phyloP scores from a whole-genome alignment of 352 stramenopile genomes.

The Phytophthora foliorum region DNA sequence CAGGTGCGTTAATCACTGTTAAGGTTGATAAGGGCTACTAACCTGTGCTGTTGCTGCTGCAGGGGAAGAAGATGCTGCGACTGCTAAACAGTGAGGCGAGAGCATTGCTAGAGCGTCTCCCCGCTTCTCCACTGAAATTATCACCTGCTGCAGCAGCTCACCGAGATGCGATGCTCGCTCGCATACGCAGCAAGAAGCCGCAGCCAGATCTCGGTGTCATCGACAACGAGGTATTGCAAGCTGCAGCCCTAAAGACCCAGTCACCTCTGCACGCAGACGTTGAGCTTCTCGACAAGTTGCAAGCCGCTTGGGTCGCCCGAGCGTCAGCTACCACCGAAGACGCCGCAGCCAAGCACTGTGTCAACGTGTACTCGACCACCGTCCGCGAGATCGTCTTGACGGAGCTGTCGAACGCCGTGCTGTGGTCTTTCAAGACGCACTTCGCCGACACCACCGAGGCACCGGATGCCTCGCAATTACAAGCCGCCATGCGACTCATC shows the following conservation, averaged over 20 bases:
- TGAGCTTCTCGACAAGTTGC: slow-evolving; percentile 36
- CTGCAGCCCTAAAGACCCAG: not conserved
- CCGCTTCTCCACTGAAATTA: slow-evolving; percentile 30
- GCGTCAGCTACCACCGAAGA: not conserved
- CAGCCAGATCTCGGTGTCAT: slow-evolving; percentile 13
- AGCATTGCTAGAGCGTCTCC: slow-evolving; percentile 38
- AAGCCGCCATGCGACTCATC: slow-evolving; percentile 52
- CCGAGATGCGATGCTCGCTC: slow-evolving; percentile 54
- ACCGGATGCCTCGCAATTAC: slow-evolving; percentile 37
- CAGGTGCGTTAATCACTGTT: slow-evolving; percentile 41
- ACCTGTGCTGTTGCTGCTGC: not conserved
- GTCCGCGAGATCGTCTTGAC: slow-evolving; percentile 57
- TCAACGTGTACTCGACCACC: slow-evolving; percentile 38
- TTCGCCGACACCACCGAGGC: slow-evolving; percentile 48
- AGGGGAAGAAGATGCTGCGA: slow-evolving; percentile 56
- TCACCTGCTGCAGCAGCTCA: slow-evolving; percentile 40
- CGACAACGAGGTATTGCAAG: slow-evolving; percentile 22
- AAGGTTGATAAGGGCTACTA: not conserved
- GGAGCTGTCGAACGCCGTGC: slow-evolving; percentile 62
- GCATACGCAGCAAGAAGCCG: slow-evolving; percentile 41
- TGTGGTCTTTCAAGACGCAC: slow-evolving; percentile 61
- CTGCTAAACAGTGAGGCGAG: slow-evolving; percentile 50
- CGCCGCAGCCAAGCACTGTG: not conserved
- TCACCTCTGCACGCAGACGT: slow-evolving; percentile 12
- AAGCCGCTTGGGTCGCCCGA: slow-evolving; percentile 23